phyloP scores from a whole-genome alignment of 192 early-diverging fungal genomes.

The Gamsiella multidivaricata region DNA sequence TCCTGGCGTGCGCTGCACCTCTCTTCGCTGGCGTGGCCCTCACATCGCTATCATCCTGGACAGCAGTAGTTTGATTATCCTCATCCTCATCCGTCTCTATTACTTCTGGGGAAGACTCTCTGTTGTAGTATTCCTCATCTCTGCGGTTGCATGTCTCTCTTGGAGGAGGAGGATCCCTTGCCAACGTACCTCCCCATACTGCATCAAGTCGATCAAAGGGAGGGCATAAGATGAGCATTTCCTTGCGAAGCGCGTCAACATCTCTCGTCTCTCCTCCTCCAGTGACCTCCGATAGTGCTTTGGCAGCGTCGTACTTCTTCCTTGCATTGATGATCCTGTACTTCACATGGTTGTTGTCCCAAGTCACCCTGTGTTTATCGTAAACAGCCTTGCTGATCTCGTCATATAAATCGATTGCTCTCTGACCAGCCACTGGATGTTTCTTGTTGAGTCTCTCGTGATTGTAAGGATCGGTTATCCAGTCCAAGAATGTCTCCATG shows the following conservation, averaged over 20 bases:
- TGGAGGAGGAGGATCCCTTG: background rate
- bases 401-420: background rate
- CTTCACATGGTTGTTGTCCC: background rate
- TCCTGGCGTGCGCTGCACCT: too few relatives aligned
- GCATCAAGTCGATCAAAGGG: background rate
- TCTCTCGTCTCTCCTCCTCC: background rate
- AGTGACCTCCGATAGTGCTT: background rate
- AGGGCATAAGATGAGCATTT: background rate
- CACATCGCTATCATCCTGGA: background rate
- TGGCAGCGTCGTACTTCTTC: conserved; percentile 3
- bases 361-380: background rate
- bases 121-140: background rate
- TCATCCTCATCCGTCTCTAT: background rate
- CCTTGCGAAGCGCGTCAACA: background rate
- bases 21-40: too few relatives aligned
- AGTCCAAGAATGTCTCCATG: conserved; percentile 2
- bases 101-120: background rate
- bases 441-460: too few relatives aligned
- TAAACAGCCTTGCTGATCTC: background rate
- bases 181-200: background rate
- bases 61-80: too few relatives aligned
- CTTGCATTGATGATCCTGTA: too few relatives aligned
- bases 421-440: conserved; percentile 1
- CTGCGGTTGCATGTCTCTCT: background rate
- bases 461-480: conserved; percentile 3